phyloP scores from a whole-genome alignment of 106 monocot species.

The Phalaenopsis equestris region DNA sequence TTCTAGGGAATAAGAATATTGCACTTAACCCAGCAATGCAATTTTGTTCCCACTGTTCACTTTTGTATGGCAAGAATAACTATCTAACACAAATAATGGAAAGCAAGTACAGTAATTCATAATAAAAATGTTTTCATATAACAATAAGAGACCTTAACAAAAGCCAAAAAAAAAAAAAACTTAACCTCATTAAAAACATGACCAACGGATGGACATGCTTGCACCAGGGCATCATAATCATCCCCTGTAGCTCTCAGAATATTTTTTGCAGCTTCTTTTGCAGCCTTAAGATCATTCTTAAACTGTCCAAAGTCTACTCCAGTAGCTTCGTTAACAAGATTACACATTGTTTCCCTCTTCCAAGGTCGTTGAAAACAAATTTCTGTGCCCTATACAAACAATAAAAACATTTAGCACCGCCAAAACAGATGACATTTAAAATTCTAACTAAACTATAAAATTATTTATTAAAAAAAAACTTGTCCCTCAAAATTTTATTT shows the following conservation, averaged over 20 bases:
- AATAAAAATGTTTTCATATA: not conserved
- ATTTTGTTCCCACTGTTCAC: not conserved
- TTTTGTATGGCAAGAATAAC: not conserved
- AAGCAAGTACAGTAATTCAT: not conserved
- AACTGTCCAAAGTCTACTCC: slow-evolving; percentile 69
- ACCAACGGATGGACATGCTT: slow-evolving; percentile 64
- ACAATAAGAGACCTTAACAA: not conserved
- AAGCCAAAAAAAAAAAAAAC: not conserved
- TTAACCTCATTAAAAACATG: slow-evolving; percentile 91
- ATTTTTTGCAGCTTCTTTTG: slow-evolving; percentile 47
- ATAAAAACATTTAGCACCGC: not conserved
- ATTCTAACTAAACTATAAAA: not conserved
- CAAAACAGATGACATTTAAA: not conserved
- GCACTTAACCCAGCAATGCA: not conserved
- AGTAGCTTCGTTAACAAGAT: slow-evolving; percentile 87
- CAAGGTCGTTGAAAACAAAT: slow-evolving; percentile 79
- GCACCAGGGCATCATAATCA: slow-evolving; percentile 21
- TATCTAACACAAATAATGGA: not conserved
- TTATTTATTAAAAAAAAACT: not conserved
- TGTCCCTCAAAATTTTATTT: not conserved
- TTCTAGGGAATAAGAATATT: not conserved
- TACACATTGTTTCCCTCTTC: slow-evolving; percentile 93
- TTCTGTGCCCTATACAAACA: slow-evolving; percentile 54
- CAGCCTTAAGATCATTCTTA: slow-evolving; percentile 50
- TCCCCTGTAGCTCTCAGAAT: slow-evolving; percentile 29